Evolutionary conservation across 768 basidiomycete species (phyloP), one percentile per base, ranked within the genome.

Genomic region (Tulasnella sp.): DNA sequence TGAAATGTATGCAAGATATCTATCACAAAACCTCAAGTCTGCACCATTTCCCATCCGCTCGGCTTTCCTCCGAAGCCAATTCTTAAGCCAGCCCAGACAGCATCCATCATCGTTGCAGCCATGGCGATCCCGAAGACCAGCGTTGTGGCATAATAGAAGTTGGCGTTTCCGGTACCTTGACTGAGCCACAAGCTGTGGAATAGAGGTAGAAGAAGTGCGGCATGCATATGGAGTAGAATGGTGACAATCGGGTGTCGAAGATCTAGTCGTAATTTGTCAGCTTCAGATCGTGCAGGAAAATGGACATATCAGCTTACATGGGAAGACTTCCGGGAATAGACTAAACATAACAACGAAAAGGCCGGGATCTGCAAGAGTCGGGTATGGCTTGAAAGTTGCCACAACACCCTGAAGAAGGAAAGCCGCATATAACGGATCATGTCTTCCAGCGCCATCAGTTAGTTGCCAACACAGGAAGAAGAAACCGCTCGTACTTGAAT

Each of bases 131-230:
- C 96, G 85, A 96, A 96, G 22, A 99, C 97, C 81, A 99, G 88
- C 2, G 96, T 98, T 4, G 93, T 92, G 0, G 98, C 98, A 83
- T 99, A 99, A 87, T 95, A 98, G 87, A 99, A 99, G 85, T 99
- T 99, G 72, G 97, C 96, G 84, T 99, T 99, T 2, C 96, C 98
- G 7, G 96, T 94, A 1, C 96, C 96, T 80, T 96, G 93, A 12
- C 88, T 89, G 8, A 98, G 90, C 97, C 98, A 99, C 1, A 99
- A 88, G 81, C 94, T 90, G 84, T 97, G 92, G 86, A 99, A 97
- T 42, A 98, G 89, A 0, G 97, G 97, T 80, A 98, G 89, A 31
- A 99, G 91, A 28, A 96, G 88, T 0, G 92, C 89, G 2, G 97
- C 92, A 83, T 98, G 96, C 6, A 94, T 87, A 82, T 97, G 94